Evolutionary conservation across 352 stramenopile species (phyloP).

Genomic region (Pythium aquatile): DNA sequence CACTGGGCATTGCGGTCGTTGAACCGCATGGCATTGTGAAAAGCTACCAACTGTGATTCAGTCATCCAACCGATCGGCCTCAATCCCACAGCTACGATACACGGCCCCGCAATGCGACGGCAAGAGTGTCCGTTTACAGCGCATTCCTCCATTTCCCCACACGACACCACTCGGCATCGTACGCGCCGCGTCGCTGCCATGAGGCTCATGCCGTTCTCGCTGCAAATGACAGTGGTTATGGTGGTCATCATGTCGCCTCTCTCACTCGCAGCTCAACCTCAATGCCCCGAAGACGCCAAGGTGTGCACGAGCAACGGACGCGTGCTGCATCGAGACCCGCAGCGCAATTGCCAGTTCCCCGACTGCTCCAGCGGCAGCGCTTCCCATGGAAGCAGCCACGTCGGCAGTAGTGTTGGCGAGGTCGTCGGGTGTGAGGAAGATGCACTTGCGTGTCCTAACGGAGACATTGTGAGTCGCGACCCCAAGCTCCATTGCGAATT

Average conservation of each 20-base stretch:
- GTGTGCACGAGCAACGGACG: not conserved
- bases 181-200: not conserved
- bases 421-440: constrained; percentile 39
- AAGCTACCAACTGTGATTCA: not conserved
- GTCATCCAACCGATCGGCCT: not conserved
- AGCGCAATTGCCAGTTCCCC: not conserved
- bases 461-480: constrained; percentile 26
- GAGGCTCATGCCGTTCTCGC: not conserved
- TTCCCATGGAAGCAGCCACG: not conserved
- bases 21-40: not conserved
- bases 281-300: not conserved
- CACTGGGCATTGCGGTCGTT: not conserved
- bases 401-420: not conserved
- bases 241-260: not conserved
- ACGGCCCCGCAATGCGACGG: not conserved
- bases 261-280: not conserved
- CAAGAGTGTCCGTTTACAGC: not conserved
- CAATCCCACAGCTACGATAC: not conserved
- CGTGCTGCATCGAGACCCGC: not conserved
- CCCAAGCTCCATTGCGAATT: constrained; percentile 37
- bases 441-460: constrained; percentile 27
- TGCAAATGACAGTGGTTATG: not conserved
- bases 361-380: not conserved
- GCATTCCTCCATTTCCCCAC: not conserved
- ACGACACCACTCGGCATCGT: not conserved